Percentiles rank a stretch among this genome's conserved stretches.
phyloP scores from a whole-genome alignment of 768 basidiomycete species.

The Trametes villosa region DNA sequence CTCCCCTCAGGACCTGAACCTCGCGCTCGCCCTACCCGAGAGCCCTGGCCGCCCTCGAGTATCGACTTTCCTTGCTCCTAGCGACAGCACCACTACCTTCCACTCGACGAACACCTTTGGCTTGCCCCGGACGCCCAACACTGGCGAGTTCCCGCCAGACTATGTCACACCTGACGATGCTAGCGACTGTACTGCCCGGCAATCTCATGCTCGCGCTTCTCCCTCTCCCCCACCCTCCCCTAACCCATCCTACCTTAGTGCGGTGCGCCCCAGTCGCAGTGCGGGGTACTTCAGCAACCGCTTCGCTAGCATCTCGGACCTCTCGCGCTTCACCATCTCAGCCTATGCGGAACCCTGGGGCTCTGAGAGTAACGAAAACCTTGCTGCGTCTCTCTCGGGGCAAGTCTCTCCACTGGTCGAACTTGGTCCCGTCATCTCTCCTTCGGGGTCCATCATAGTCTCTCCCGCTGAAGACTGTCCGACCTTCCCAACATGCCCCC shows the following conservation, averaged over 20 bases:
- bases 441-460: constrained; percentile 7
- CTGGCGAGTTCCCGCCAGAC: neutral
- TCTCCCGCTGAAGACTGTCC: neutral
- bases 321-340: constrained; percentile 24
- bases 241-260: neutral
- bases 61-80: constrained; percentile 14
- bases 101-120: constrained; percentile 31
- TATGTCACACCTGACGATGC: neutral
- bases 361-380: constrained; percentile 10
- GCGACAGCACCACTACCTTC: constrained; percentile 23
- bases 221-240: too few species aligned
- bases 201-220: neutral
- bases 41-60: neutral
- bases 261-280: constrained; percentile 3
- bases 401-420: neutral
- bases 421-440: neutral
- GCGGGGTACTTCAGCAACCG: constrained; percentile 23
- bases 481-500: neutral
- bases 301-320: constrained; percentile 15
- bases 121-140: neutral
- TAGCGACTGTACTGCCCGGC: constrained; percentile 8
- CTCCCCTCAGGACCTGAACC: constrained; percentile 6
- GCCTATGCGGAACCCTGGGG: constrained; percentile 14
- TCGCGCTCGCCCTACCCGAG: neutral
- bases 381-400: neutral